Conservation (phyloP, 768 basidiomycete species). For the Lanmaoa pseudosensibilis region DNA sequence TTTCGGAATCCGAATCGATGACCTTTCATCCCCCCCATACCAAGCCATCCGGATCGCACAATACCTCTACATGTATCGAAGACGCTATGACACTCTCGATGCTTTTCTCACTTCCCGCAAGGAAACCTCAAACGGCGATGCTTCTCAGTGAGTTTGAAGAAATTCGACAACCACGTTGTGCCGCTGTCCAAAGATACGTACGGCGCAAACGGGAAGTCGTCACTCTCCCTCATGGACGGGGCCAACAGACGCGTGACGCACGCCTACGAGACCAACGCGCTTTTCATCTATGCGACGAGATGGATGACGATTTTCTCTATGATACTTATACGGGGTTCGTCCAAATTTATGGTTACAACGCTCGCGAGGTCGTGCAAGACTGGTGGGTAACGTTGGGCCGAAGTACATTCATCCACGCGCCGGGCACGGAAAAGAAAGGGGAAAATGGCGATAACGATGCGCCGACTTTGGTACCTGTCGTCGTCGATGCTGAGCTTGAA, state of each 20-base stretch:
- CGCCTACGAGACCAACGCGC: slow-evolving; percentile 30
- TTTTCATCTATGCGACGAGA: slow-evolving; percentile 39
- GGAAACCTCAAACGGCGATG: slow-evolving; percentile 44
- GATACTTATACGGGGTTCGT: slow-evolving; percentile 51
- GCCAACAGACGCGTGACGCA: slow-evolving; percentile 47
- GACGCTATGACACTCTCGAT: slow-evolving; percentile 60
- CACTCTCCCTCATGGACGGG: slow-evolving; percentile 42
- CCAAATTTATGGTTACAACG: slow-evolving; percentile 47
- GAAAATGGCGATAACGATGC: neutral
- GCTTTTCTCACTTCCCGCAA: slow-evolving; percentile 52
- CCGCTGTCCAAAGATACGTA: slow-evolving; percentile 41
- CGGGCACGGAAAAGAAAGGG: neutral
- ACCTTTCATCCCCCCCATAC: neutral
- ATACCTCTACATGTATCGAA: slow-evolving; percentile 50
- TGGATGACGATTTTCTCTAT: slow-evolving; percentile 39
- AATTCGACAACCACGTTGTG: slow-evolving; percentile 50
- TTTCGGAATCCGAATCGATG: neutral
- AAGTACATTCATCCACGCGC: slow-evolving; percentile 4
- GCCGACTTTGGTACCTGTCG: neutral
- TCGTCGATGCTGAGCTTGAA: slow-evolving; percentile 17
- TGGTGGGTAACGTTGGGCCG: slow-evolving; percentile 61
- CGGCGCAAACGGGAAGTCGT: slow-evolving; percentile 43
- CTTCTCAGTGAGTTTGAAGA: slow-evolving; percentile 59
- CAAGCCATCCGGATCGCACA: slow-evolving; percentile 53
- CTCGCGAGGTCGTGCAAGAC: slow-evolving; percentile 55